Conservation (phyloP, 306 rosid genomes). For the Trifolium dubium region DNA sequence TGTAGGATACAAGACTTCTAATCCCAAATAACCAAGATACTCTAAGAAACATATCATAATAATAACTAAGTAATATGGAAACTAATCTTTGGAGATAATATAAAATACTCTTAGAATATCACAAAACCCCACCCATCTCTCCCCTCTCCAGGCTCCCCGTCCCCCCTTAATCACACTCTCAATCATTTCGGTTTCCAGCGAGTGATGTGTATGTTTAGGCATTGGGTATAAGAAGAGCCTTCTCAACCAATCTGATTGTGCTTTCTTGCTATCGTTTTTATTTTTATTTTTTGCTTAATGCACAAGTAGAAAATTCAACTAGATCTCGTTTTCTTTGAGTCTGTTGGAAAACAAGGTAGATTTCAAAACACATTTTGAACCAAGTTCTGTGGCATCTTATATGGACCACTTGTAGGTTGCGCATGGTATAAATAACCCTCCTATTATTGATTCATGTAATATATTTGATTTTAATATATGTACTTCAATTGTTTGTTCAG, state of each 20-base stretch:
- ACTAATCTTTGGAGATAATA: background rate
- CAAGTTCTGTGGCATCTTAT: background rate
- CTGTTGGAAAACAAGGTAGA: background rate
- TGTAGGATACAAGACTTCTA: background rate
- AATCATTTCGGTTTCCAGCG: background rate
- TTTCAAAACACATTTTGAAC: background rate
- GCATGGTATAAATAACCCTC: background rate
- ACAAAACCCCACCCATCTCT: background rate
- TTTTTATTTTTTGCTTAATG: background rate
- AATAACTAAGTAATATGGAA: background rate
- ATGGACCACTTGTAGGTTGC: no score
- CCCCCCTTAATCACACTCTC: background rate
- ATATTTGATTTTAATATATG: background rate
- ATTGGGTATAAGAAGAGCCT: background rate
- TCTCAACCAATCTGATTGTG: background rate
- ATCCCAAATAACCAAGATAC: background rate
- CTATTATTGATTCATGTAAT: slow-evolving; percentile 14
- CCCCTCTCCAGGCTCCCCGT: background rate
- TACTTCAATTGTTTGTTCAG: slow-evolving; percentile 12
- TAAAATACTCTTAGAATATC: background rate
- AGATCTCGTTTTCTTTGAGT: background rate
- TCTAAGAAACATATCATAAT: background rate
- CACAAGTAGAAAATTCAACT: background rate
- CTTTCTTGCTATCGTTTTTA: background rate
- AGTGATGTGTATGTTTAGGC: background rate